These are phyloP conservation scores for Thraustotheca clavata DNA, from an alignment of 352 stramenopile species.

Conservation along the genomic window DNA sequence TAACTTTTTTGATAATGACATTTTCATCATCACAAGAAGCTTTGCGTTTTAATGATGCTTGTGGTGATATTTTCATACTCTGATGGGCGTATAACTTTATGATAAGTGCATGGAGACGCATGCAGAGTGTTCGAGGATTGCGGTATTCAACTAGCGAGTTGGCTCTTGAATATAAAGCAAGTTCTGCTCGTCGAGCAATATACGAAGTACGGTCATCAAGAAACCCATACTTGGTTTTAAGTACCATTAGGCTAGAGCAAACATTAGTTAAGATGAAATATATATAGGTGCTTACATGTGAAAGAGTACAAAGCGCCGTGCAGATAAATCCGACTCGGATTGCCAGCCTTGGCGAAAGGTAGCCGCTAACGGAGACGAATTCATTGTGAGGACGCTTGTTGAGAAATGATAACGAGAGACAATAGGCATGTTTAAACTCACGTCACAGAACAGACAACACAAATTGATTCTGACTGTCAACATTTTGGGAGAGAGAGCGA, in stretches of 20 bases:
- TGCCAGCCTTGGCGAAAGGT: conserved; percentile 36
- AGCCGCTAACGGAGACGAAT: conserved; percentile 11
- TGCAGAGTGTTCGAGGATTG: conserved; percentile 47
- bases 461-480: too few species aligned
- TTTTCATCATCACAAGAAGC: conserved; percentile 26
- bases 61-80: too few species aligned
- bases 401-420: too few species aligned
- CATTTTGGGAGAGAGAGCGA: too few species aligned
- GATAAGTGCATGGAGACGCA: conserved; percentile 43
- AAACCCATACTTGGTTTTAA: conserved; percentile 55
- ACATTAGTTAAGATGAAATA: neutral
- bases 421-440: too few species aligned
- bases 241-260: conserved; percentile 32
- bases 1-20: neutral
- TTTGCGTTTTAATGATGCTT: conserved; percentile 33
- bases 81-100: conserved; percentile 43
- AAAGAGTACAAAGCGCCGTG: conserved; percentile 40
- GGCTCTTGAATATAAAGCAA: conserved; percentile 45
- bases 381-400: conserved; percentile 20
- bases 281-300: conserved; percentile 34
- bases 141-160: conserved; percentile 43
- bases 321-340: conserved; percentile 29
- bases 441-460: too few species aligned
- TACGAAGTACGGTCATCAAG: conserved; percentile 53
- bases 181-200: conserved; percentile 44